Evolutionary conservation across 2,329 filamentous ascomycete genomes (phyloP), one percentile per base, ranked within the genome.

Genomic region (Epicoccum sorghinum): DNA sequence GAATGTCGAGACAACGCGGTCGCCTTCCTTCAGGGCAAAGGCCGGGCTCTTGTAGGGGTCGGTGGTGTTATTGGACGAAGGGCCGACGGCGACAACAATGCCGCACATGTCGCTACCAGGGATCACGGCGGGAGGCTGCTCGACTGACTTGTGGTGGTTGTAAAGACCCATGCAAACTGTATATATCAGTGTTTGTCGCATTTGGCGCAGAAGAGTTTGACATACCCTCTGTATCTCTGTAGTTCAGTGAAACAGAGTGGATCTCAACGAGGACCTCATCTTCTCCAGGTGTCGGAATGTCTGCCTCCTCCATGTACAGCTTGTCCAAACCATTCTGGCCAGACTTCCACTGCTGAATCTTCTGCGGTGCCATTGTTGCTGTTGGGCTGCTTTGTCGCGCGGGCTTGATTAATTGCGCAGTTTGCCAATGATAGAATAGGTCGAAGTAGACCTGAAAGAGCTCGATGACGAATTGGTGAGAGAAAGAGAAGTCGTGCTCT

Each of bases 91-190:
- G 2, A 83, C 75, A 40, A 90, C 77, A 7, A 79, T 79, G 39
- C 88, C 88, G 73, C 86, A 88, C 80, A 88, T 89, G 72, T 91
- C 88, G 22, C 86, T 88, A 71, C 85, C 87, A 1, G 87, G 86
- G 1, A 90, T 84, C 10, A 89, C 61, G 3, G 68, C 61, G 64
- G 50, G 78, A 55, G 47, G 73, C 47, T 47, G 70, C 58, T 54
- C 75, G 40, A 85, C 74, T 4, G 80, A 79, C 61, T 82, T 80
- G 75, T 89, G 86, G 72, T 90, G 86, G 67, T 79, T 85, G 76
- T 89, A 90, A 10, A 84, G 77, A 27, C 88, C 88, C 77, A 82
- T 86, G 65, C 79, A 79, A 18, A 90, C 87, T 87, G 41, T 12
- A 29, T 24, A 3, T 23, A 33, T 51, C 13, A 45, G 39, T 4